phyloP scores from a whole-genome alignment of 1,139 yeast species.

The Yamadazyma songkhlaensis region DNA sequence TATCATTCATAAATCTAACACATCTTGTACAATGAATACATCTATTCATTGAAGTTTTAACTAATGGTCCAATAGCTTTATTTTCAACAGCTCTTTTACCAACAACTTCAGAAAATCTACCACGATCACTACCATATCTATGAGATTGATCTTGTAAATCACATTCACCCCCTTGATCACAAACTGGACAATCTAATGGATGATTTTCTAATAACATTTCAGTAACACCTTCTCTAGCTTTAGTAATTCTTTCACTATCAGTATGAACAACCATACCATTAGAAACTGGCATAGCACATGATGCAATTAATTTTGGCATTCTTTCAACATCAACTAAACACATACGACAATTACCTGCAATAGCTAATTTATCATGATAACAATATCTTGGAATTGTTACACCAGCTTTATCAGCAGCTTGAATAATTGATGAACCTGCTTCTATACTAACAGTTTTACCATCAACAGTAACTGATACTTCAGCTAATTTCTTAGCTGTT shows the following conservation, averaged over 20 bases:
- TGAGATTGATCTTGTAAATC: slow-evolving; percentile 86
- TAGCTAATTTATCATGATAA: slow-evolving; percentile 85
- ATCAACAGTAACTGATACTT: slow-evolving; percentile 75
- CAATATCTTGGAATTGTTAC: slow-evolving; percentile 86
- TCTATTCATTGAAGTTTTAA: slow-evolving; percentile 89
- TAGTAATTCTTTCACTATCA: slow-evolving; percentile 73
- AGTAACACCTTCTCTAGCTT: slow-evolving; percentile 88
- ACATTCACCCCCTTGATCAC: slow-evolving; percentile 96
- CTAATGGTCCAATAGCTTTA: slow-evolving; percentile 86
- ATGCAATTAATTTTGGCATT: slow-evolving; percentile 87
- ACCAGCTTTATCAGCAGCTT: slow-evolving; percentile 91
- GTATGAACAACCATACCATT: slow-evolving; percentile 89
- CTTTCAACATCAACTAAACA: slow-evolving; percentile 88
- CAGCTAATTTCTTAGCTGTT: slow-evolving; percentile 38
- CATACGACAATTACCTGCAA: slow-evolving; percentile 97
- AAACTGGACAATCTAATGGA: slow-evolving; percentile 89
- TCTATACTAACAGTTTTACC: slow-evolving; percentile 76
- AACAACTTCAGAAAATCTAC: slow-evolving; percentile 74
- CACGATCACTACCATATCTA: slow-evolving; percentile 84
- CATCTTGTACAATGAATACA: slow-evolving; percentile 94
- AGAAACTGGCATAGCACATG: slow-evolving; percentile 89
- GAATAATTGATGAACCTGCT: slow-evolving; percentile 86
- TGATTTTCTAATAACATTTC: slow-evolving; percentile 87
- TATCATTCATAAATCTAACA: slow-evolving; percentile 85
- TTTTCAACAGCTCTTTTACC: slow-evolving; percentile 92